Evolutionary conservation across 2,329 filamentous ascomycete genomes (phyloP).

Genomic region (Aspergillus ibericus): DNA sequence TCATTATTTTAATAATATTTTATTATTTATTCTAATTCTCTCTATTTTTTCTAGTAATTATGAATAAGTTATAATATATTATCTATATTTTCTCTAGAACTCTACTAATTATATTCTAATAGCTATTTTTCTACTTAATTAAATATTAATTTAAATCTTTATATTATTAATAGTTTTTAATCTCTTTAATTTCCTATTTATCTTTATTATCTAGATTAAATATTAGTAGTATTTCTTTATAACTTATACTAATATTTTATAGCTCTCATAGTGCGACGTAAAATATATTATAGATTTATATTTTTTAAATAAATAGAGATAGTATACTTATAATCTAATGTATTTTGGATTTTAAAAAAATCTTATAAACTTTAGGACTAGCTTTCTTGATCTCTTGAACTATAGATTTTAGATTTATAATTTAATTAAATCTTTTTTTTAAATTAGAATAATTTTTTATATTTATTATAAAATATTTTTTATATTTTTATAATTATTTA

Average conservation of each 20-base stretch:
- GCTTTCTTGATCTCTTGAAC: no score
- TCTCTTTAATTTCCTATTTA: neutral
- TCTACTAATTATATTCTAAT: neutral
- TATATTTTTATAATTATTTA: no score
- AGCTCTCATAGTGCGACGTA: neutral
- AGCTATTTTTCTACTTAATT: neutral
- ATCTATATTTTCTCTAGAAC: neutral
- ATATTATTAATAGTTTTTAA: neutral
- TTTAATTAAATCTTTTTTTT: no score
- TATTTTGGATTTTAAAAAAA: neutral
- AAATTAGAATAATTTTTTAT: no score
- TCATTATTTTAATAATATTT: no score
- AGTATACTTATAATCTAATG: neutral
- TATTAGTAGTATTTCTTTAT: neutral
- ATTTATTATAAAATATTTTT: no score
- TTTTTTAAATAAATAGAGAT: neutral
- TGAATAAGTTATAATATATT: no score
- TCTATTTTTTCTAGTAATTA: no score
- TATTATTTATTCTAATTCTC: no score
- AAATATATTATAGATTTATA: neutral
- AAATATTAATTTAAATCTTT: neutral
- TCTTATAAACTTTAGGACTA: neutral
- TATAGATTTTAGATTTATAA: no score
- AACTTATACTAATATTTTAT: no score
- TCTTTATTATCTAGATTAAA: neutral